Base-by-base conservation (phyloP, 2,329 filamentous ascomycete species). In the Calonectria hawksworthii region DNA sequence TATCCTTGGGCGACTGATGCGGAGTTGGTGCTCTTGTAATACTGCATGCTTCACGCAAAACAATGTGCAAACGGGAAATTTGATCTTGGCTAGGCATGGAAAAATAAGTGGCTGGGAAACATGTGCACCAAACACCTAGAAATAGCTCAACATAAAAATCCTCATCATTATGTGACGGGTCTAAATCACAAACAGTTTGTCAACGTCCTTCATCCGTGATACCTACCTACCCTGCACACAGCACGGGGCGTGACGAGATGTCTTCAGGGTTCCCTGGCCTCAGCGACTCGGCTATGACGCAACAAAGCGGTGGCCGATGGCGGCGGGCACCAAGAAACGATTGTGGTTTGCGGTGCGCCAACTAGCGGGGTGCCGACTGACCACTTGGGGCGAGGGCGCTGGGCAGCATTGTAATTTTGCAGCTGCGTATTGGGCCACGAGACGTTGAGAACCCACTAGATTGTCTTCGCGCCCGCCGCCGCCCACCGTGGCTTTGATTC, bases 321-420 rank as follows among this genome's bases (percentile, higher is more conserved):
- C 47, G 65, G 71, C 65, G 36, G 44, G 26, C 6, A 59, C 54
- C 54, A 8, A 30, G 26, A 18, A 18, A 30, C 26, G 26, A 52
- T 30, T n/a, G n/a, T n/a, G n/a, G n/a, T n/a, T n/a, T n/a, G 50
- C 54, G 13, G 34, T 41, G 56, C 26, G 71, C 41, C 26, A 59
- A 32, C 30, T 38, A 56, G 66, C 10, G 50, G 59, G 41, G 50
- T 59, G 16, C 16, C 44, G 44, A 66, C 75, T 73, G 73, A 68
- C 72, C 64, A 73, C 61, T 72, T 56, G 56, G 47, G 30, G 41
- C 32, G 32, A 56, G 64, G 56, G 30, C 38, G 72, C 70, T 73
- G 72, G 61, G 38, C 52, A 61, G 52, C 50, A 66, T 73, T 70
- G 67, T 54, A 50, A 71, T 68, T 68, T 65, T 72, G 47, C 26